phyloP scores from a whole-genome alignment of 1,284 basidiomycete species.

The Porogramme epimiltina region DNA sequence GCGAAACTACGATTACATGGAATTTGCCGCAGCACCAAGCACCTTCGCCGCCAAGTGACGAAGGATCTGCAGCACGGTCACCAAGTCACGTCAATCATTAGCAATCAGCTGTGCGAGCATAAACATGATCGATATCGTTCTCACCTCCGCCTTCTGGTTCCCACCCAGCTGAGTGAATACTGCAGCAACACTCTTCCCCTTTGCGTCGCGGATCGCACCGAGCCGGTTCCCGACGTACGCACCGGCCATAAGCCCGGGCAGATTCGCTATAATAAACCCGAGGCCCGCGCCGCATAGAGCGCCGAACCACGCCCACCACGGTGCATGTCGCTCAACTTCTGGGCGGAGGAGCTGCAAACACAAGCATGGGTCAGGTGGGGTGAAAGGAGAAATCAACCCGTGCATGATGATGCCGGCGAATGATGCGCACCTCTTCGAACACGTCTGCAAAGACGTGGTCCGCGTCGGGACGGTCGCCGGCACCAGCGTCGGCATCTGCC shows the following conservation, averaged over 20 bases:
- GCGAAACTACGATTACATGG: no score
- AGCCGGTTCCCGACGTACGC: slow-evolving; percentile 84
- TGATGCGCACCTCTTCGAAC: slow-evolving; percentile 75
- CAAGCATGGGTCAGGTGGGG: no score
- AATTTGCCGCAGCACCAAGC: slow-evolving; percentile 60
- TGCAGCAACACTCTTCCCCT: slow-evolving; percentile 87
- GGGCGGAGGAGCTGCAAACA: slow-evolving; percentile 71
- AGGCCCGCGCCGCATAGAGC: slow-evolving; percentile 69
- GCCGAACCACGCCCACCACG: slow-evolving; percentile 81
- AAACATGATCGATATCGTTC: slow-evolving; percentile 21
- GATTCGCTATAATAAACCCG: slow-evolving; percentile 87
- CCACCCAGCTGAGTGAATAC: slow-evolving; percentile 86
- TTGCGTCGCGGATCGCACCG: slow-evolving; percentile 89
- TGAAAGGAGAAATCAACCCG: no score
- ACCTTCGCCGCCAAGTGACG: slow-evolving; percentile 90
- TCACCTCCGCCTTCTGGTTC: slow-evolving; percentile 85
- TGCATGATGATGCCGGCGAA: no score
- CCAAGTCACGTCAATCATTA: not conserved
- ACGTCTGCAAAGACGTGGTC: slow-evolving; percentile 86
- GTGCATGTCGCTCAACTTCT: slow-evolving; percentile 69
- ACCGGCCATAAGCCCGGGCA: slow-evolving; percentile 81
- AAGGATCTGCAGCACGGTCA: slow-evolving; percentile 64
- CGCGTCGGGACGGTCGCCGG: slow-evolving; percentile 66
- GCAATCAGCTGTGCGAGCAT: not conserved
- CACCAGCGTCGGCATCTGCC: slow-evolving; percentile 32